Evolutionary conservation across 352 stramenopile genomes (phyloP), one percentile per base, ranked within the genome.

Genomic region (Lagenidium sp.): DNA sequence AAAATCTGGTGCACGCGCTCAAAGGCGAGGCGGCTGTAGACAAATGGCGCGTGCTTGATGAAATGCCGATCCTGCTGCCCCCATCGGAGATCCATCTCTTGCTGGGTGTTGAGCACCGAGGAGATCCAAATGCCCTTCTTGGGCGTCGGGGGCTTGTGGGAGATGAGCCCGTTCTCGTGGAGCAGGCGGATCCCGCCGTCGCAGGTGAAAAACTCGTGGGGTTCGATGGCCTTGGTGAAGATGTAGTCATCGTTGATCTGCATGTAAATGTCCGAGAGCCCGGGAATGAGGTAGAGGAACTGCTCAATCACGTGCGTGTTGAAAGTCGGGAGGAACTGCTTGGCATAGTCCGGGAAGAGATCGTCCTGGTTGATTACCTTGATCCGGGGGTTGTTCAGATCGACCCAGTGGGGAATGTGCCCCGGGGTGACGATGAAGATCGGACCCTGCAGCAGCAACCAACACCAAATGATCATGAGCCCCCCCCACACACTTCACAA

Each of bases 211-310:
- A 92, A 84, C 50, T 86, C 74, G 35, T 91, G 70, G 6, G 82
- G 82, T 12, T 58, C 56, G 29, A 94, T 79, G 28, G 73, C 73
- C 50, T 87, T 83, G 30, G 74, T 81, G 50, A 94, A 94, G 36
- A 94, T 57, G 53, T 92, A 94, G 64, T 94, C 82, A 55, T 94
- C 82, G 54, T 94, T 94, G 42, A 94, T 64, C 47, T 94, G 79
- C 64, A 94, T 92, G 57, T 79, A 94, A 35, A 88, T 80, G 45
- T 94, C 82, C 36, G 82, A 89, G 20, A 94, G 65, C 0, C 77
- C 82, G 2, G 82, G 82, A 41, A 94, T 92, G 15, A 73, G 45
- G 51, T 94, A 85, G 43, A 94, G 47, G 48, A 90, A 94, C 60
- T 94, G 82, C 59, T 94, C 82, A 30, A 94, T 86, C 36, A 92